Evolutionary conservation across 441 rosid genomes (phyloP), one percentile per base, ranked within the genome.

Genomic region (Gossypium laxum): DNA sequence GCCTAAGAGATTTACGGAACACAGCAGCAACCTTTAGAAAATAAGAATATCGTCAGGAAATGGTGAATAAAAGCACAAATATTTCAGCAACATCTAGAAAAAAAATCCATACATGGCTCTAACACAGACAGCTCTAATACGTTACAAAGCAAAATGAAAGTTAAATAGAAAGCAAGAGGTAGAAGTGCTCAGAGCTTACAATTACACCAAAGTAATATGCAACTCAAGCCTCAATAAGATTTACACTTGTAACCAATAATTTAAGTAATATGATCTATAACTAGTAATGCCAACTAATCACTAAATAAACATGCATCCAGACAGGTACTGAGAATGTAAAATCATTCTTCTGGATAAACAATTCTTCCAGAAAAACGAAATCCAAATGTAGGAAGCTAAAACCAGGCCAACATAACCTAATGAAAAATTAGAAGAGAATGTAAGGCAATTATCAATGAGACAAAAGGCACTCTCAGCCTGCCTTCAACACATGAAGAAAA

Each of bases 1-100:
- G 79, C 90, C 97, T 86, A 71, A 91, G 83, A 50, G 99, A 89
- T 80, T 96, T 96, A 47, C 94, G 88, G 82, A 93, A 96, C 45
- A 96, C 94, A 75, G 98, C 97, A 78, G 99, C 99, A 83, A 93
- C 77, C 99, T 95, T 81, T 72, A 74, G 74, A 57, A 43, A 3
- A 59, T 5, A 63, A 59, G 34, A 67, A 26, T 30, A 28, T 11
- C 10, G 2, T 67, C 24, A 58, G 61, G 56, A 74, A 22, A 45
- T 17, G 34, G 14, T 14, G 52, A 67, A 56, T 30, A n/a, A 50
- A 48, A 17, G 8, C 24, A 59, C n/a, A 17, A 57, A 19, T 1
- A 10, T 57, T 73, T 65, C 32, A 32, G 59, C 47, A 55, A 60
- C 18, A 30, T 45, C 50, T 28, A 22, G 24, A 12, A 62, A 12